A percentile compares a stretch with the other conserved stretches of the same genome.
Evolutionary conservation across 2,329 filamentous ascomycete genomes (phyloP).

Genomic region (Fonsecaea multimorphosa): DNA sequence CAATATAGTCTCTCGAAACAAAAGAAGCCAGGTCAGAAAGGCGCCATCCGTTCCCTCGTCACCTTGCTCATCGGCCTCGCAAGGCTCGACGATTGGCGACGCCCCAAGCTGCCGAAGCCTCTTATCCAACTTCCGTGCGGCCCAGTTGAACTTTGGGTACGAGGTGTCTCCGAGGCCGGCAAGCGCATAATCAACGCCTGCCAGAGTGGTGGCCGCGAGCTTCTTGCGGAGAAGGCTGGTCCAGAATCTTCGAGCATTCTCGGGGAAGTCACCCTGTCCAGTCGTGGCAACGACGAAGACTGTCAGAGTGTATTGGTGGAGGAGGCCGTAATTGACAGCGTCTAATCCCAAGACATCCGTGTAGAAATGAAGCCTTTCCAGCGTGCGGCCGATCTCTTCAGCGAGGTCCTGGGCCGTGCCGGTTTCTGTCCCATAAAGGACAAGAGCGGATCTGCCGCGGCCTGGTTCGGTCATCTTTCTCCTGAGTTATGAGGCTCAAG

Average conservation of each 20-base stretch:
- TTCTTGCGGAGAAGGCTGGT: constrained; percentile 79
- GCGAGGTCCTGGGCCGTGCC: constrained; percentile 93
- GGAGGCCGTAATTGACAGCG: constrained; percentile 43
- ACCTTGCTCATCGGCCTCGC: constrained; percentile 93
- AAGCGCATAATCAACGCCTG: constrained; percentile 73
- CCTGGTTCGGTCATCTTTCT: constrained; percentile 25
- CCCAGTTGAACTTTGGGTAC: constrained; percentile 96
- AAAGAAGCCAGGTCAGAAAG: constrained; percentile 77
- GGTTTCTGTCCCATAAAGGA: constrained; percentile 94
- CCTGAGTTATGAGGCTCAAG: background rate
- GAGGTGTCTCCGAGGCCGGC: constrained; percentile 96
- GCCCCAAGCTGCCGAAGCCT: constrained; percentile 84
- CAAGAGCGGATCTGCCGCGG: constrained; percentile 57
- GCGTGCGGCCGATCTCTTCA: constrained; percentile 76
- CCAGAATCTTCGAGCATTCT: constrained; percentile 84
- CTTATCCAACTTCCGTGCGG: constrained; percentile 84
- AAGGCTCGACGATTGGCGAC: constrained; percentile 73
- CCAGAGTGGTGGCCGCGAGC: constrained; percentile 72
- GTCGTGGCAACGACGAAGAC: constrained; percentile 90
- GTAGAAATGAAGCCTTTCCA: constrained; percentile 78
- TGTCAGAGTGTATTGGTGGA: constrained; percentile 47
- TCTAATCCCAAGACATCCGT: constrained; percentile 80
- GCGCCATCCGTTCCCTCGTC: constrained; percentile 85
- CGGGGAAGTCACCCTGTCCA: constrained; percentile 90
- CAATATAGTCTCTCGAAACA: constrained; percentile 70